Percentiles rank a stretch among this genome's conserved stretches.
Evolutionary conservation across 2,329 filamentous ascomycete species (phyloP).

Genomic region (Epichloe coenophiala): DNA sequence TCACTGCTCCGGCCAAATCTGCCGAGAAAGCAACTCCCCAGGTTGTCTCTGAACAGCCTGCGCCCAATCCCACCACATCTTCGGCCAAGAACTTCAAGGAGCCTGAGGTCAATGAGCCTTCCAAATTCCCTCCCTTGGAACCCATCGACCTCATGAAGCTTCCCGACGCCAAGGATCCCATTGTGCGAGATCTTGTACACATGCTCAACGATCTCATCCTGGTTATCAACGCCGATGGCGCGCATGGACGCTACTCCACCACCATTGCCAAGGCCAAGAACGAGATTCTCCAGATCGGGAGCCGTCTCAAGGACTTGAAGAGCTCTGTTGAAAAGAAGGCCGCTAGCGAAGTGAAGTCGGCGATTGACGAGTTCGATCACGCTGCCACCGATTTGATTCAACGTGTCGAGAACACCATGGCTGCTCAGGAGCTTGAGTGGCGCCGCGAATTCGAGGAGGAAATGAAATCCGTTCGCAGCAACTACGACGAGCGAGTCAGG

Average conservation of each 20-base stretch:
- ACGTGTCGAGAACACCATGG: constrained; percentile 75
- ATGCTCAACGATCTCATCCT: constrained; percentile 94
- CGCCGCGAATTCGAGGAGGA: constrained; percentile 78
- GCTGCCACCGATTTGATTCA: constrained; percentile 78
- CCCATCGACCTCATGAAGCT: constrained; percentile 69
- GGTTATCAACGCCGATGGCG: constrained; percentile 77
- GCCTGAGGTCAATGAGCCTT: constrained; percentile 54
- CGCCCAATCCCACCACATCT: constrained; percentile 13
- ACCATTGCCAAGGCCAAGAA: constrained; percentile 77
- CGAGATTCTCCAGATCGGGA: constrained; percentile 64
- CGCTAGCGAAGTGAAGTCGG: constrained; percentile 58
- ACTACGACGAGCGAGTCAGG: constrained; percentile 68
- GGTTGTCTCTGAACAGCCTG: constrained; percentile 4
- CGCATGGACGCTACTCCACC: constrained; percentile 61
- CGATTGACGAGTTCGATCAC: constrained; percentile 66
- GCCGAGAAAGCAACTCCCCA: constrained; percentile 19
- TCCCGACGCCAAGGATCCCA: constrained; percentile 63
- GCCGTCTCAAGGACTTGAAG: constrained; percentile 65
- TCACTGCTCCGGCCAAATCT: constrained; percentile 15
- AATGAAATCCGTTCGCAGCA: constrained; percentile 62
- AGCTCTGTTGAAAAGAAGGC: constrained; percentile 54
- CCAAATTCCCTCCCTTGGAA: constrained; percentile 46
- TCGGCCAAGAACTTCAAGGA: constrained; percentile 30
- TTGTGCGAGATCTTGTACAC: constrained; percentile 86
- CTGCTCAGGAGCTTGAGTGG: constrained; percentile 68